Evolutionary conservation across 164 flowering plant genomes (phyloP), one percentile per base, ranked within the genome.

Genomic region (Aristolochia contorta): DNA sequence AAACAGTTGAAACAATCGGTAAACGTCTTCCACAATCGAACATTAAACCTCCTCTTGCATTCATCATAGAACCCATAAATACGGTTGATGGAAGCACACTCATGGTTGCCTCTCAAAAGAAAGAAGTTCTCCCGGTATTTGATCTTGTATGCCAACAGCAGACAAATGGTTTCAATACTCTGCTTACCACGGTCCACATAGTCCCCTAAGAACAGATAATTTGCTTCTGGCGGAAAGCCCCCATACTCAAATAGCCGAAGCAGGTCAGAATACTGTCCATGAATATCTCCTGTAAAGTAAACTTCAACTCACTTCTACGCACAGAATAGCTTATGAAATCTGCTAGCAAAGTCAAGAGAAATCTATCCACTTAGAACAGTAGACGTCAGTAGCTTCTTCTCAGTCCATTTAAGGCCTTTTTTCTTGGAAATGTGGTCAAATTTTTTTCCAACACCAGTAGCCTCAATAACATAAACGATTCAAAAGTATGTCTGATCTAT

Each of bases 161-260:
- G 80, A 68, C 83, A 79, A 27, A 83, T 83, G 27, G 87, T 80
- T 75, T 83, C 87, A 43, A 83, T 70, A 71, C 84, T 77, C 75
- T 83, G 87, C 71, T 80, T 79, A 32, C 87, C 87, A 75, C 84
- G 82, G 64, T 80, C 84, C 32, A 83, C 87, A 75, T 83, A 83
- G 70, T 83, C 84, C 41, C 87, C 87, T 8, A 83, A 63, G 58
- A 83, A 80, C 52, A 83, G 74, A 62, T 83, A 83, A 47, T 80
- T 83, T 10, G 83, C 82, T 45, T 60, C 77, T 6, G 87, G 84
- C 15, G 87, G 87, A 46, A 69, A 77, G 5, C 87, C 87, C 12
- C 84, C 84, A 66, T 77, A 79, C 65, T 83, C 83, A 65, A 83
- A 83, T 67, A 83, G 67, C 15, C 83, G 74, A 13, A 83, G 72